Conservation (phyloP, 2,329 filamentous ascomycete species). For the Coccinonectria pachysandricola region DNA sequence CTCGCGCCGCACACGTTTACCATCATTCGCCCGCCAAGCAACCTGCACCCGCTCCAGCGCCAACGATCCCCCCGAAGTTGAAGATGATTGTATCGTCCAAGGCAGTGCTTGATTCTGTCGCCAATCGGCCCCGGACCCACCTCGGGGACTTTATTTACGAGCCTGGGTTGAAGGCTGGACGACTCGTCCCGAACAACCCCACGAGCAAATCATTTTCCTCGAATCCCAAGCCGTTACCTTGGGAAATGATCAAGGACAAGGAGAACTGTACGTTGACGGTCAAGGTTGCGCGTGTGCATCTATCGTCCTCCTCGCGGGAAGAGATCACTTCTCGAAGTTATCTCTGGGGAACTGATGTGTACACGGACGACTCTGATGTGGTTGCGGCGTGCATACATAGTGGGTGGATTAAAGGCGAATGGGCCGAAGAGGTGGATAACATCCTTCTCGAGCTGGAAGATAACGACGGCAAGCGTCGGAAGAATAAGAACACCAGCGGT, state of each 20-base stretch:
- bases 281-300: slow-evolving; percentile 70
- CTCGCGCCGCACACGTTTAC: slow-evolving; percentile 22
- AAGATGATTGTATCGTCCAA: slow-evolving; percentile 59
- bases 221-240: slow-evolving; percentile 63
- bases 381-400: slow-evolving; percentile 87
- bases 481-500: slow-evolving; percentile 19
- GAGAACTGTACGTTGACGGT: slow-evolving; percentile 88
- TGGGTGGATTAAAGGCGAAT: slow-evolving; percentile 85
- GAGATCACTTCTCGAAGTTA: slow-evolving; percentile 74
- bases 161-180: slow-evolving; percentile 47
- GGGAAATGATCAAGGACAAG: slow-evolving; percentile 59
- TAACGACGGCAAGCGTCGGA: slow-evolving; percentile 22
- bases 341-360: slow-evolving; percentile 88
- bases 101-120: slow-evolving; percentile 60
- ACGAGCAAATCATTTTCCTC: slow-evolving; percentile 36
- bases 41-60: slow-evolving; percentile 9
- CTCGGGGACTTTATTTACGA: slow-evolving; percentile 79
- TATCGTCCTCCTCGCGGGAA: slow-evolving; percentile 60
- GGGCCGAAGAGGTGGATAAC: slow-evolving; percentile 67
- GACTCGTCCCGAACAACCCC: slow-evolving; percentile 31
- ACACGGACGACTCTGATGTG: slow-evolving; percentile 91
- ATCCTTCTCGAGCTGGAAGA: slow-evolving; percentile 50
- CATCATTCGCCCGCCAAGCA: slow-evolving; percentile 17
- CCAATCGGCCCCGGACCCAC: slow-evolving; percentile 62
- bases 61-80: slow-evolving; percentile 43